Conservation (phyloP, 495 filamentous ascomycete genomes). For the Amphirosellinia nigrospora region DNA sequence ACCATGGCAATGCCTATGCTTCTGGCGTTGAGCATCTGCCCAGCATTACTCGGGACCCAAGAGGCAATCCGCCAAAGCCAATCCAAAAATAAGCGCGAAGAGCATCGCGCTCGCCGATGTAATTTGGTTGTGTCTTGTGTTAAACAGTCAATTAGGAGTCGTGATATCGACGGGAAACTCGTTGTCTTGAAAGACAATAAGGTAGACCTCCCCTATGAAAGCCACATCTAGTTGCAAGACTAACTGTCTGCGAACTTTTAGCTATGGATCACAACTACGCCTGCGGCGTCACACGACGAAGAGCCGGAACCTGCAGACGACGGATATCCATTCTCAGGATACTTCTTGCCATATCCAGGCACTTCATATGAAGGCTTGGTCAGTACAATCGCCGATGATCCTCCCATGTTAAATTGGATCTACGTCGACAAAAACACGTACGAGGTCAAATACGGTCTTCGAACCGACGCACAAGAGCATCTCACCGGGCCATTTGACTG, state of each 20-base stretch:
- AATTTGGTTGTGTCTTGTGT: conserved; percentile 51
- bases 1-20: conserved; percentile 41
- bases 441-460: conserved; percentile 61
- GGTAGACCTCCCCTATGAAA: conserved; percentile 28
- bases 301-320: conserved; percentile 18
- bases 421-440: conserved; percentile 64
- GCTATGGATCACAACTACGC: conserved; percentile 38
- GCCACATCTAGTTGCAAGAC: conserved; percentile 11
- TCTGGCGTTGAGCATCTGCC: conserved; percentile 42
- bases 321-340: conserved; percentile 60
- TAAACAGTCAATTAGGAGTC: conserved; percentile 38
- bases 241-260: conserved; percentile 26
- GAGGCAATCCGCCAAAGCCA: conserved; percentile 56
- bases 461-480: conserved; percentile 54
- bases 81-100: conserved; percentile 48
- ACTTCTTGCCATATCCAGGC: conserved; percentile 65
- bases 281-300: conserved; percentile 30
- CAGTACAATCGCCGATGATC: conserved; percentile 62
- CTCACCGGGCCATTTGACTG: conserved; percentile 63
- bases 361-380: conserved; percentile 63
- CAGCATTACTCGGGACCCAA: conserved; percentile 52
- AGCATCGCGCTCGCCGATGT: conserved; percentile 51
- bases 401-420: conserved; percentile 69
- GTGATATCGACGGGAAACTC: conserved; percentile 46
- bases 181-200: conserved; percentile 49